Base-by-base conservation (phyloP, 1,284 basidiomycete genomes). In the Mycena sp. region DNA sequence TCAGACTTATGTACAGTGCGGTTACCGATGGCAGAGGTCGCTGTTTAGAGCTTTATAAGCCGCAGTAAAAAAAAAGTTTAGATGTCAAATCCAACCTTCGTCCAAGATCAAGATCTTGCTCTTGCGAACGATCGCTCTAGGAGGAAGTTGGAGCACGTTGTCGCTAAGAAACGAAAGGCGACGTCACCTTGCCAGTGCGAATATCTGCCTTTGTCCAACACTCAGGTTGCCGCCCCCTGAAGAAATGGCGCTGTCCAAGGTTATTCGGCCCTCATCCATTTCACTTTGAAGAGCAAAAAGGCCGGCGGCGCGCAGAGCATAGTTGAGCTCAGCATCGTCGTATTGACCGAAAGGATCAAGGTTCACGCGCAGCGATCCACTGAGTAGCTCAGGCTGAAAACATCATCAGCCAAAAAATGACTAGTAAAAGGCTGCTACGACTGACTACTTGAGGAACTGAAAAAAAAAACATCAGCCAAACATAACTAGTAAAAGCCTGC, bases 201-300 rank as follows among this genome's bases (percentile, higher is more conserved):
- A n/a, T n/a, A 88, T 87, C 72, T 93, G 91, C 6, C 90, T 80
- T 71, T 93, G 89, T 2, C 91, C 91, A 32, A 91, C 86, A 1
- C 85, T 88, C 28, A 93, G 77, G 69, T 93, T 92, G 14, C 79
- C 73, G 6, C 90, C 90, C 0, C 85, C 87, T 45, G 81, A 81
- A 0, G 87, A 76, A 43, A 90, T 84, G 32, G 78, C 76, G 51
- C 74, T 85, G 60, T 87, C 85, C 12, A 87, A 71, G 4, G 80
- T 84, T 55, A 88, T 80, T 32, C 76, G 78, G 21, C 78, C 80
- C 65, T 85, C 81, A 29, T 85, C 83, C 30, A 73, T 74, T 68
- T 86, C 82, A 43, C 68, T 77, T 68, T 86, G 85, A 4, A 87
- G 72, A 3, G 84, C 78, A 69, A 81, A 85, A 2, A 89, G 72